Percentiles rank a stretch among this genome's conserved stretches.
These are phyloP conservation scores for Metschnikowia cubensis DNA, from an alignment of 805 yeast species.

Conservation along the genomic window DNA sequence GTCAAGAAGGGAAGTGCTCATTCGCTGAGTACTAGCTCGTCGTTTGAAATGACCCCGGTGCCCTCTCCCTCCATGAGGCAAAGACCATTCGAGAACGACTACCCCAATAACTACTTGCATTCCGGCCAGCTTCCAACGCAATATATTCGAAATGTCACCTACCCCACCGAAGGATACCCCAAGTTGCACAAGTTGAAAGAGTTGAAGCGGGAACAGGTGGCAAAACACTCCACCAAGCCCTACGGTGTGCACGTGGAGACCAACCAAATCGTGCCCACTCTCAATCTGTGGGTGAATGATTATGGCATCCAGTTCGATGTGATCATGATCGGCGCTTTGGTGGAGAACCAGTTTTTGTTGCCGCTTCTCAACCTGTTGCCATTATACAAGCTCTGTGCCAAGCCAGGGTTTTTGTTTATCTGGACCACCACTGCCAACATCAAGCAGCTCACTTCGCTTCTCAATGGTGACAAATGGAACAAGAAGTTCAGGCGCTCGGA, in stretches of 20 bases:
- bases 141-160: slow-evolving; percentile 59
- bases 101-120: slow-evolving; percentile 64
- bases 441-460: slow-evolving; percentile 53
- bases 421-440: slow-evolving; percentile 84
- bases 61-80: slow-evolving; percentile 6
- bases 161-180: slow-evolving; percentile 82
- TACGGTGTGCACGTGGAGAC: slow-evolving; percentile 58
- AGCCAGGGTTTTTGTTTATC: slow-evolving; percentile 80
- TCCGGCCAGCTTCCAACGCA: slow-evolving; percentile 58
- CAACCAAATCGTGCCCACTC: slow-evolving; percentile 50
- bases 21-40: slow-evolving; percentile 7
- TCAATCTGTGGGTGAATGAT: slow-evolving; percentile 58
- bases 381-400: slow-evolving; percentile 66
- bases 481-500: slow-evolving; percentile 82
- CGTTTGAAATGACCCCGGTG: slow-evolving; percentile 3
- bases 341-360: slow-evolving; percentile 65
- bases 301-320: slow-evolving; percentile 74
- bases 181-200: slow-evolving; percentile 65
- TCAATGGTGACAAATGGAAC: slow-evolving; percentile 47
- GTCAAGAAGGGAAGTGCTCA: slow-evolving; percentile 10
- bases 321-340: slow-evolving; percentile 84
- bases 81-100: slow-evolving; percentile 57
- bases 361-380: slow-evolving; percentile 66
- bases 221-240: slow-evolving; percentile 52
- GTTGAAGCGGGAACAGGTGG: slow-evolving; percentile 58